A percentile compares a stretch with the other conserved stretches of the same genome.
Conservation (phyloP, 768 basidiomycete genomes). For the Lactarius trivialis region DNA sequence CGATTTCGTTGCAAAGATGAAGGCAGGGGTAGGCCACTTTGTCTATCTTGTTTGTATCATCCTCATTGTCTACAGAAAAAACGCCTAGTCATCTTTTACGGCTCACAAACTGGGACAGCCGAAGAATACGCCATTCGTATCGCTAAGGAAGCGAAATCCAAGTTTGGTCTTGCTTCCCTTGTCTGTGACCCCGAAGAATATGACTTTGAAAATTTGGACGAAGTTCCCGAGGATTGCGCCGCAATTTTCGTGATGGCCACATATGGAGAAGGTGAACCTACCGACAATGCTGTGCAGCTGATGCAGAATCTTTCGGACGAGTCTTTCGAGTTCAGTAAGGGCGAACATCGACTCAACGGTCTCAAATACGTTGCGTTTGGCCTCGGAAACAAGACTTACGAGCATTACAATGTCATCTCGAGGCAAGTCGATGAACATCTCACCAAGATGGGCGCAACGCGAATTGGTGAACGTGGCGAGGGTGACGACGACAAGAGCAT, state of each 20-base stretch:
- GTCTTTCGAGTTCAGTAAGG: constrained; percentile 80
- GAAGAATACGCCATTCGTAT: constrained; percentile 97
- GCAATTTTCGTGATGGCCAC: constrained; percentile 97
- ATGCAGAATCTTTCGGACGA: constrained; percentile 88
- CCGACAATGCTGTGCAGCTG: constrained; percentile 93
- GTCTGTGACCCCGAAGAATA: constrained; percentile 99
- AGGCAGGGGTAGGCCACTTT: constrained; percentile 64
- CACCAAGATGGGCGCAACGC: constrained; percentile 69
- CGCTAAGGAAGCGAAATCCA: constrained; percentile 95
- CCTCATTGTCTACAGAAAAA: constrained; percentile 63
- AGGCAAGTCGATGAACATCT: constrained; percentile 70
- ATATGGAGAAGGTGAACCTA: constrained; percentile 98
- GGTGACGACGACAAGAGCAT: constrained; percentile 99
- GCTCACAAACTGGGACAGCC: constrained; percentile 96
- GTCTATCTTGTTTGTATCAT: constrained; percentile 1
- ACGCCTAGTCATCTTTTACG: constrained; percentile 94
- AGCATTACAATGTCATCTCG: constrained; percentile 92
- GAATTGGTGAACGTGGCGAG: constrained; percentile 88
- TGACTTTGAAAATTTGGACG: constrained; percentile 94
- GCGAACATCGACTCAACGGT: constrained; percentile 65
- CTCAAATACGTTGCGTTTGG: constrained; percentile 95
- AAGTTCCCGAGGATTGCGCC: constrained; percentile 78
- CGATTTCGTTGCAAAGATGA: constrained; percentile 93
- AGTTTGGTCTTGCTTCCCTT: constrained; percentile 90
- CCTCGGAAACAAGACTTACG: constrained; percentile 89